Conservation (phyloP, 805 yeast species). For the Saccharomycopsis sp. region DNA sequence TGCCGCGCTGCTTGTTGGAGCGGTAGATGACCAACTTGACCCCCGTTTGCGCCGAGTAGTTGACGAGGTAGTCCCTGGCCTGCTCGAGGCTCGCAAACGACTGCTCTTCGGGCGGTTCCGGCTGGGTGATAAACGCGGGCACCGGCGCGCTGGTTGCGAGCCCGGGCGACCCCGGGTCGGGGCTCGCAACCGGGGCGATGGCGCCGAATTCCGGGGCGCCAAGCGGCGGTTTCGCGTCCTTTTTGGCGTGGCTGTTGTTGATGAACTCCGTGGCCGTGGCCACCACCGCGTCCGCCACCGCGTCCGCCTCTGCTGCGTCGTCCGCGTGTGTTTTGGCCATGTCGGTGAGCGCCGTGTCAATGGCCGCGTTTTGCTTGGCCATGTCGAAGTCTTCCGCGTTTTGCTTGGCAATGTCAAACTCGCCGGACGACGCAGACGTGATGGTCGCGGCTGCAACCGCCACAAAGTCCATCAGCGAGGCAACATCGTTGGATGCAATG, state of each 20-base stretch:
- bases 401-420: background rate
- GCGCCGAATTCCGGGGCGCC: background rate
- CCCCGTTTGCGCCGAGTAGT: slow-evolving; percentile 13
- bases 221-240: background rate
- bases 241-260: background rate
- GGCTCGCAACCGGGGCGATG: background rate
- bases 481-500: background rate
- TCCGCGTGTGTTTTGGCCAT: background rate
- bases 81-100: slow-evolving; percentile 10
- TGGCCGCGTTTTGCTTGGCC: background rate
- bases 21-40: slow-evolving; percentile 13
- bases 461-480: background rate
- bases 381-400: background rate
- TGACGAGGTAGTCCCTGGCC: slow-evolving; percentile 9
- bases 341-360: background rate
- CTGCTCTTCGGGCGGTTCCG: slow-evolving; percentile 16
- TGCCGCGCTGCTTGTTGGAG: slow-evolving; percentile 12
- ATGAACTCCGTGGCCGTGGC: background rate
- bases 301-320: background rate
- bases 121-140: slow-evolving; percentile 2
- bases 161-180: background rate
- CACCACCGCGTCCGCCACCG: background rate
- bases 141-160: background rate
- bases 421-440: background rate
- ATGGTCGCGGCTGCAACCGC: background rate